Percentiles rank a stretch among this genome's conserved stretches.
Conservation (phyloP, 2,329 filamentous ascomycete species). For the Lasiodiplodia gonubiensis region DNA sequence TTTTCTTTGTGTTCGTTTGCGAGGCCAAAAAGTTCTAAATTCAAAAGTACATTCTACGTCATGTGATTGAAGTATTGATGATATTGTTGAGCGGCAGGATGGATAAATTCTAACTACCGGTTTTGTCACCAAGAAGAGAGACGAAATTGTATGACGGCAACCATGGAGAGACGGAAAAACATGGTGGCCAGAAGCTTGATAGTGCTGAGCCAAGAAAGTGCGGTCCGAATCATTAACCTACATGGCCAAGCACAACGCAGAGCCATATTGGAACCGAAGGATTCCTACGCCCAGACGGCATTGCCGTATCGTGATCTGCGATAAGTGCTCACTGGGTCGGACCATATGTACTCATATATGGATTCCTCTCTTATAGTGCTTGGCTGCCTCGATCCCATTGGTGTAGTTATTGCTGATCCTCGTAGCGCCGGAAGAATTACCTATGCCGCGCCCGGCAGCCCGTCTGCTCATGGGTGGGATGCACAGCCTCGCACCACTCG, state of each 20-base stretch:
- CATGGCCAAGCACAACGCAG: background rate
- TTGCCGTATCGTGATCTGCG: background rate
- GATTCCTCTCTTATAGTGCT: background rate
- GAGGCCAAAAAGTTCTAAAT: no score
- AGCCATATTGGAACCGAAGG: background rate
- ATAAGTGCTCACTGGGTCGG: background rate
- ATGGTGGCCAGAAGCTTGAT: no score
- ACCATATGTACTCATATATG: background rate
- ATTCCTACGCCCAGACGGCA: background rate
- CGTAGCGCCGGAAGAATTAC: slow-evolving; percentile 20
- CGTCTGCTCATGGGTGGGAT: background rate
- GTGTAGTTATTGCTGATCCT: slow-evolving; percentile 2
- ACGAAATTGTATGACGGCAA: no score
- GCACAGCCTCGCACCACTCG: background rate
- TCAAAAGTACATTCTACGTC: no score
- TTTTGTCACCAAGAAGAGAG: no score
- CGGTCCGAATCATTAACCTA: background rate
- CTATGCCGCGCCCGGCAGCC: background rate
- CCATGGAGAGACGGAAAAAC: no score
- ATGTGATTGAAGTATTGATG: no score
- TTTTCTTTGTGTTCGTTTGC: no score
- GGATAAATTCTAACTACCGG: no score
- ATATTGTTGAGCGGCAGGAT: no score
- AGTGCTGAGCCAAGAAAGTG: no score
- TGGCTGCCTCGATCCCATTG: background rate